Conservation (phyloP, 208 protist species). For the Spongospora subterranea region DNA sequence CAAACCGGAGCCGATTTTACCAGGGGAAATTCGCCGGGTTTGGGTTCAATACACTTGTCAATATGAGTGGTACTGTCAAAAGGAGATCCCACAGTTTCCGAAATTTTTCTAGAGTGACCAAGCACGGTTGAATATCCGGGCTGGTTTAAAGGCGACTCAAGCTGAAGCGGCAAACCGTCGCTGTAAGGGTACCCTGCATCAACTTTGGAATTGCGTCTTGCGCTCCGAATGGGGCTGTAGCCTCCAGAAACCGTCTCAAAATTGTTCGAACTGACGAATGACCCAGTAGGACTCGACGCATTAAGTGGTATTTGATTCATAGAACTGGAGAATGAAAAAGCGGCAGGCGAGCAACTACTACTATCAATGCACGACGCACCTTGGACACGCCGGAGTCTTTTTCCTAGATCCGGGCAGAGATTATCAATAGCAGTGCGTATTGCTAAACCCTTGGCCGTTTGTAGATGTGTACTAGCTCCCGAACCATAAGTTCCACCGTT, state of each 20-base stretch:
- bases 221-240: too few relatives aligned
- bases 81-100: too few relatives aligned
- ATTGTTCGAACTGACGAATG: not conserved
- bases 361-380: not conserved
- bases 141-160: too few relatives aligned
- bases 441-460: not conserved
- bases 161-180: too few relatives aligned
- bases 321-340: not conserved
- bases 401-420: not conserved
- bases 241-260: not conserved
- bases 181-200: too few relatives aligned
- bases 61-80: too few relatives aligned
- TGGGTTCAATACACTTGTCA: too few relatives aligned
- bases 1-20: too few relatives aligned
- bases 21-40: too few relatives aligned
- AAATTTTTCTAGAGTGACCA: too few relatives aligned
- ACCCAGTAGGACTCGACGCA: not conserved
- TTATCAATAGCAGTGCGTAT: not conserved
- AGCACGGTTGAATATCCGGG: too few relatives aligned
- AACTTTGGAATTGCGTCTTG: too few relatives aligned
- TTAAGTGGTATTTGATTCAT: not conserved
- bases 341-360: not conserved
- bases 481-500: not conserved
- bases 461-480: not conserved
- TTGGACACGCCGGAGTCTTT: not conserved